These are phyloP conservation scores for Ceratocystis harringtonii DNA, from an alignment of 2,329 filamentous ascomycete genomes.

Conservation along the genomic window DNA sequence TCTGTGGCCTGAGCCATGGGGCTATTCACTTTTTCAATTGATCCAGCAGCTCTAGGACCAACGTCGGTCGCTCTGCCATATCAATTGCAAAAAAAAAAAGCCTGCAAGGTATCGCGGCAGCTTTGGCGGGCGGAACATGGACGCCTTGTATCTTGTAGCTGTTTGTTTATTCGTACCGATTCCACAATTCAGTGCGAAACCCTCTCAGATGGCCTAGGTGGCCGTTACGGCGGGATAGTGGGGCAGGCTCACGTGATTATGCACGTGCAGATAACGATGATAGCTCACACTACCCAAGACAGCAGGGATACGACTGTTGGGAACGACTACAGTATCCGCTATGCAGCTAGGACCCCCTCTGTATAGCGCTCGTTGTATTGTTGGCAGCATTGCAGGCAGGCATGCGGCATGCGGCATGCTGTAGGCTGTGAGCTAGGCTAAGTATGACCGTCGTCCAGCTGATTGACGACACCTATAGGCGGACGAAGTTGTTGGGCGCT, in stretches of 20 bases:
- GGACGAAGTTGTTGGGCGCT: too few species aligned
- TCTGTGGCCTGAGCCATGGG: neutral
- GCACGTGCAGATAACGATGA: neutral
- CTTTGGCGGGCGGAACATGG: neutral
- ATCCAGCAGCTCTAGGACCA: too few species aligned
- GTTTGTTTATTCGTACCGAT: neutral
- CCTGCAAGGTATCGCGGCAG: too few species aligned
- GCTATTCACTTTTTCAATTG: too few species aligned
- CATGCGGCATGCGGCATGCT: too few species aligned
- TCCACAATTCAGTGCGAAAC: neutral
- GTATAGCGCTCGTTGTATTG: too few species aligned
- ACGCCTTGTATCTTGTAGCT: neutral
- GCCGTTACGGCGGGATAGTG: slow-evolving; percentile 11
- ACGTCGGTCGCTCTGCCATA: neutral
- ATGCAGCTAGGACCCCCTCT: too few species aligned
- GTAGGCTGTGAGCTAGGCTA: neutral
- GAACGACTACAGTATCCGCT: too few species aligned
- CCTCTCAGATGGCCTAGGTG: slow-evolving; percentile 12
- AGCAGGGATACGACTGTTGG: too few species aligned
- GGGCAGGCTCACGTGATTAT: neutral
- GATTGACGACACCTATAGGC: too few species aligned
- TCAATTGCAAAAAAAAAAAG: neutral
- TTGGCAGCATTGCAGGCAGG: too few species aligned
- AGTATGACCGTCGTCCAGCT: neutral
- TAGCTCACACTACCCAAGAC: too few species aligned